Evolutionary conservation across 768 basidiomycete species (phyloP).

Genomic region (Pleurotus ostreatus): DNA sequence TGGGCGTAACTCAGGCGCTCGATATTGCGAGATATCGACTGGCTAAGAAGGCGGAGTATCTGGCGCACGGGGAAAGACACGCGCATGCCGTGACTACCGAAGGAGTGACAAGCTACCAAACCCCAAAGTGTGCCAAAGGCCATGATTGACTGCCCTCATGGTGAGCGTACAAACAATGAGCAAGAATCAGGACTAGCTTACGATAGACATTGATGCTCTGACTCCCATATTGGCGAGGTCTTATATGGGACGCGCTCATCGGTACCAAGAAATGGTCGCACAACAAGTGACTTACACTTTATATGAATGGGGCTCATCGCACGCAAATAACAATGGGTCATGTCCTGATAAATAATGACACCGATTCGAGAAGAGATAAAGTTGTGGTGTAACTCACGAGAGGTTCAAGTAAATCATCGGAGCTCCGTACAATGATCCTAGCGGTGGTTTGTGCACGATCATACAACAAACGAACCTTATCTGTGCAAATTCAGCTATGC

Average conservation of each 20-base stretch:
- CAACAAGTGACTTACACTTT: conserved; percentile 46
- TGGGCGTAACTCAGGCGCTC: conserved; percentile 77
- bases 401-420: conserved; percentile 63
- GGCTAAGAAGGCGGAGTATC: conserved; percentile 75
- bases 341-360: conserved; percentile 40
- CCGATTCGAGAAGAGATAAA: not conserved
- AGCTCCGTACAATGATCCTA: conserved; percentile 59
- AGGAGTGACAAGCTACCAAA: conserved; percentile 73
- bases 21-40: conserved; percentile 76
- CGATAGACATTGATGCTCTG: conserved; percentile 82
- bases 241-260: conserved; percentile 17
- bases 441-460: conserved; percentile 71
- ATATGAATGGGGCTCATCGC: conserved; percentile 87
- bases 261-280: conserved; percentile 3
- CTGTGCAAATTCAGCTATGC: conserved; percentile 22
- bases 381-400: conserved; percentile 36
- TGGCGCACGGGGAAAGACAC: conserved; percentile 83
- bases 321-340: conserved; percentile 82
- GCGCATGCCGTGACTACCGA: conserved; percentile 75
- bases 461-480: conserved; percentile 77
- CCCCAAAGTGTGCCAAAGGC: conserved; percentile 82
- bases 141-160: conserved; percentile 55
- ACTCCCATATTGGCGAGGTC: conserved; percentile 82
- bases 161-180: no score
- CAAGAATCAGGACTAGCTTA: conserved; percentile 26